Evolutionary conservation across 257 asterid species (phyloP), one percentile per base, ranked within the genome.

Genomic region (Phtheirospermum japonicum): DNA sequence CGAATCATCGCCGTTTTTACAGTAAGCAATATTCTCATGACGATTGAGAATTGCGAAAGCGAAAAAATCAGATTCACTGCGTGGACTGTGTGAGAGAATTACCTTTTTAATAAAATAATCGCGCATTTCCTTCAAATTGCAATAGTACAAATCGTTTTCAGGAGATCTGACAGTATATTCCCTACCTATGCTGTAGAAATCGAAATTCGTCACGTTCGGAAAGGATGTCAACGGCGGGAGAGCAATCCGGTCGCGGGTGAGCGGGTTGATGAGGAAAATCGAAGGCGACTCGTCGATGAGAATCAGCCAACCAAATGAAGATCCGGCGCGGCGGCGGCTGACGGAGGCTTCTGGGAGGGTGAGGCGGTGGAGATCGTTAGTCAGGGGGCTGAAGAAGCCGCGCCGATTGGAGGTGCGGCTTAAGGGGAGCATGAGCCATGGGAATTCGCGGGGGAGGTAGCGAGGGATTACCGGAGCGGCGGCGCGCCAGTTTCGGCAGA

Each of bases 361-460:
- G 58, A 87, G 82, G 75, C 67, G 61, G 74, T 71, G 73, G 76
- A 69, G 58, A 43, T 58, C 76, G 55, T 62, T 58, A 17, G 79
- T 76, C 36, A 76, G 54, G 14, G 84, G 81, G n/a, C 76, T 77
- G 75, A 67, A 57, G 67, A 89, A 89, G 33, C 71, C 67, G n/a
- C 85, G 85, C 11, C 81, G 83, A 66, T 53, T 54, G 63, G 72
- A 52, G 37, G 80, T 59, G 59, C 69, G 70, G 81, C 67, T 63
- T 7, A 71, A 65, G 11, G 95, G 90, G 32, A 90, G 93, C 95
- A 90, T 85, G 10, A 90, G 84, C 97, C 96, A 90, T 3, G 97
- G 97, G 71, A 85, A 75, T 39, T 89, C 95, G 61, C 77, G 75
- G 0, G 90, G 96, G 67, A 86, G 82, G 71, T 82, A 76, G 59